Percentiles rank a stretch among this genome's conserved stretches.
Conservation (phyloP, 2,329 filamentous ascomycete genomes). For the Macrophomina pseudophaseolina region DNA sequence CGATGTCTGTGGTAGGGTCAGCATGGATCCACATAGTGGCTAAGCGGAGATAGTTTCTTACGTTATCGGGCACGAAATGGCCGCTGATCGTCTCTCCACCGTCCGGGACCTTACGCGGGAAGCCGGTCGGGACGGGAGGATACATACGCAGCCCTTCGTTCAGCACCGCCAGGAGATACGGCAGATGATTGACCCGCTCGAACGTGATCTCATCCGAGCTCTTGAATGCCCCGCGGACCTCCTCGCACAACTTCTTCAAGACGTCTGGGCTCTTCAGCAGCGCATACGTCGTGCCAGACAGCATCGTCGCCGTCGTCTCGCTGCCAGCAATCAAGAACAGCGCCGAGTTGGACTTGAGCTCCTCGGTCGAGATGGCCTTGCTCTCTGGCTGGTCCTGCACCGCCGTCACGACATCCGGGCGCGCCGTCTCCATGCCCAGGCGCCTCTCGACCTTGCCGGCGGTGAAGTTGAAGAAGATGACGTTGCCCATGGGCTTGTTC, state of each 20-base stretch:
- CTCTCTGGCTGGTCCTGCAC: conserved; percentile 9
- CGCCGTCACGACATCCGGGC: conserved; percentile 16
- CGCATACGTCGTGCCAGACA: conserved; percentile 40
- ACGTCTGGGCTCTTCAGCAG: conserved; percentile 37
- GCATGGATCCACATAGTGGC: conserved; percentile 27
- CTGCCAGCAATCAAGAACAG: conserved; percentile 38
- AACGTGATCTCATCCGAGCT: conserved; percentile 41
- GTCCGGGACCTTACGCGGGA: conserved; percentile 43
- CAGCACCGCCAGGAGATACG: conserved; percentile 53
- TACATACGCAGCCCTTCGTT: conserved; percentile 54
- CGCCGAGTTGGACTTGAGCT: conserved; percentile 26
- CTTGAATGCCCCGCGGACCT: conserved; percentile 36
- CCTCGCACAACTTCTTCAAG: conserved; percentile 34
- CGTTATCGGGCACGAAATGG: conserved; percentile 42
- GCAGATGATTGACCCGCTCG: conserved; percentile 36
- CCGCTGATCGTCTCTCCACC: conserved; percentile 46
- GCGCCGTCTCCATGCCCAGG: conserved; percentile 5
- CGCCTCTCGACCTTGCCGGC: background rate
- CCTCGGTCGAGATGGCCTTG: background rate
- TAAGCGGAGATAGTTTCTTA: conserved; percentile 24
- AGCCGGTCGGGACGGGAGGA: conserved; percentile 51
- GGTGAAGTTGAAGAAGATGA: conserved; percentile 35
- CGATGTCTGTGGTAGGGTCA: conserved; percentile 30
- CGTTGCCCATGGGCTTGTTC: conserved; percentile 25
- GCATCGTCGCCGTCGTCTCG: conserved; percentile 42